phyloP scores from a whole-genome alignment of 176 grass and related monocot genomes.

The Oryza meyeriana region DNA sequence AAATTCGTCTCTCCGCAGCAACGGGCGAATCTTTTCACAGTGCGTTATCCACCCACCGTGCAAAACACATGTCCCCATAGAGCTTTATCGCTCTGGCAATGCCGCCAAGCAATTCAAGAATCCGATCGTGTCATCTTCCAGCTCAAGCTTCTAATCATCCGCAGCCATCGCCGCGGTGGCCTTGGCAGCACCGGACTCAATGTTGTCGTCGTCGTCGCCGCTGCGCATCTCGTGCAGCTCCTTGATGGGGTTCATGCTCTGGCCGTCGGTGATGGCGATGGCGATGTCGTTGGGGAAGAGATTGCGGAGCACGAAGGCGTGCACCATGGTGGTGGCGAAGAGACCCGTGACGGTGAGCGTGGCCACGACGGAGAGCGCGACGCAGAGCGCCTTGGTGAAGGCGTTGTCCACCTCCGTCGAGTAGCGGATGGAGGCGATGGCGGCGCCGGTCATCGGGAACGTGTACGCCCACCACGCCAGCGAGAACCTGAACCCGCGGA shows the following conservation, averaged over 20 bases:
- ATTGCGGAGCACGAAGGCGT: slow-evolving; percentile 57
- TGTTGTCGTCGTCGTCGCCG: slow-evolving; percentile 19
- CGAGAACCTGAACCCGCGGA: slow-evolving; percentile 78
- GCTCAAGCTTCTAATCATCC: not conserved
- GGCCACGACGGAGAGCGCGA: slow-evolving; percentile 53
- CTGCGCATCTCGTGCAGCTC: slow-evolving; percentile 23
- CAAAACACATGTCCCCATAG: too few relatives aligned
- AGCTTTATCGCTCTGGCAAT: not conserved
- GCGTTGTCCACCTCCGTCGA: slow-evolving; percentile 56
- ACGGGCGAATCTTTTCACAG: too few relatives aligned
- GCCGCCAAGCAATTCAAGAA: not conserved
- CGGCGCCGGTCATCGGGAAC: slow-evolving; percentile 86
- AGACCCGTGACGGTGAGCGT: slow-evolving; percentile 51
- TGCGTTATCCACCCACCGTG: too few relatives aligned
- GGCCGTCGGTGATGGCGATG: slow-evolving; percentile 71
- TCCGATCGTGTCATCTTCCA: not conserved
- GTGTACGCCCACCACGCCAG: slow-evolving; percentile 98
- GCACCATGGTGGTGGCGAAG: slow-evolving; percentile 55
- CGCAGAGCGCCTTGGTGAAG: slow-evolving; percentile 53
- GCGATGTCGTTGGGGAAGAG: slow-evolving; percentile 93
- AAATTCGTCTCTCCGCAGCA: too few relatives aligned
- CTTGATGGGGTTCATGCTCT: slow-evolving; percentile 43
- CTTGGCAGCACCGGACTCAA: slow-evolving; percentile 6
- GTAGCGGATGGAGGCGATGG: slow-evolving; percentile 76
- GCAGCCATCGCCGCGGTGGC: not conserved